Base-by-base conservation (phyloP, 78 protist species). In the Dictyostelium purpureum region DNA sequence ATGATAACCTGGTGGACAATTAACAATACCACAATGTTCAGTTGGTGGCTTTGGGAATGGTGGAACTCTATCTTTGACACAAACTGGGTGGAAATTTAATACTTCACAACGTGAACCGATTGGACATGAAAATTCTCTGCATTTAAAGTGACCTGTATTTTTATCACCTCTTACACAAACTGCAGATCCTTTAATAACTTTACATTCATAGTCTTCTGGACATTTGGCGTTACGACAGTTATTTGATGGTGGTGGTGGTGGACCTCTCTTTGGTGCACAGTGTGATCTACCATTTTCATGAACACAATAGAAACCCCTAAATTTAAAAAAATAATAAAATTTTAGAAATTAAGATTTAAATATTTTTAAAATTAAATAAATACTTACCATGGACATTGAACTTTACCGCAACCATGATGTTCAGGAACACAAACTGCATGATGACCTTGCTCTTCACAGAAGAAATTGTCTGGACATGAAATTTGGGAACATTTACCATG, bases 1-100 rank as follows among this genome's bases (percentile, higher is more conserved):
- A n/a, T 5, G 16, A 9, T n/a, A 69, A 69, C 76, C 76, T 11
- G 18, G 14, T 12, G 43, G 43, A 42, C 76, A 69, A 10, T 35
- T 21, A 7, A 69, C 47, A 9, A 11, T 19, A 42, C 52, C 31
- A 2, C 76, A 69, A 21, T 18, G 12, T 69, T 69, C 31, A 21
- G 52, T 45, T 69, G 76, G 76, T 35, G 52, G 52, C n/a, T 26
- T n/a, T 69, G 76, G 76, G n/a, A n/a, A 52, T 35, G 76, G 76
- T 69, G 76, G 76, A 42, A n/a, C 52, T 2, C 33, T n/a, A n/a
- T 75, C 26, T 33, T 14, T 19, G 19, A 51, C 66, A 21, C 81
- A 75, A 21, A n/a, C 49, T 28, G 81, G 52, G 5, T 75, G 28
- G 18, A 7, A 9, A 26, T 51, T n/a, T 21, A 51, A 12, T 11